Evolutionary conservation across 1,139 yeast genomes (phyloP), one percentile per base, ranked within the genome.

Genomic region (Sugiyamaella neomexicana): DNA sequence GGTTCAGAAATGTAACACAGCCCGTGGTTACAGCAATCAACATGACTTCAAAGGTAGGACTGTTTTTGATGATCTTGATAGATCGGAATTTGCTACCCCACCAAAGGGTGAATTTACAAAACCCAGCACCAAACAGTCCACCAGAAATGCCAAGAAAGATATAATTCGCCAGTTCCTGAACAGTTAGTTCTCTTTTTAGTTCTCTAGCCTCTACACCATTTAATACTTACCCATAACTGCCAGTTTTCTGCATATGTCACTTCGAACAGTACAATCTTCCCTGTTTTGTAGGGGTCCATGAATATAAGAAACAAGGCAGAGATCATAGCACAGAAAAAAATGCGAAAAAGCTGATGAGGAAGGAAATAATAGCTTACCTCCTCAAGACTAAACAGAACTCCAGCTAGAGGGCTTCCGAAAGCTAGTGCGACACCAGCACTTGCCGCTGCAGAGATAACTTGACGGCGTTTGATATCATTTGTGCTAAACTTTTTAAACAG

Each of bases 361-460:
- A 85, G 80, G 40, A 82, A 72, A 58, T 80, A 80, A 62, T 82
- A 80, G 58, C 82, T 80, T 36, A 83, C 84, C 59, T 83, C 89
- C 61, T 83, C 89, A 43, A 84, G 72, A 23, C 83, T 79, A 65
- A 83, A 83, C 29, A 83, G 64, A 2, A 83, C 88, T 1, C 88
- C 89, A 3, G 89, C 89, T 53, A 83, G 72, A 0, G 89, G 89
- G 1, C 84, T 79, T 0, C 88, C 89, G 71, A 83, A 84, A 1
- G 89, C 87, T 25, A 83, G 75, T 3, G 88, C 85, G 9, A 83
- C 87, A 5, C 89, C 89, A 9, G 87, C 85, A 52, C 82, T 79
- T 1, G 86, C 83, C 12, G 86, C 80, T 0, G 89, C 87, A 2
- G 85, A 78, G 41, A 83, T 66, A 1, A 84, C 75, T 62, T 82